Evolutionary conservation across 2,329 filamentous ascomycete species (phyloP).

Genomic region (Orbilia ellipsospora): DNA sequence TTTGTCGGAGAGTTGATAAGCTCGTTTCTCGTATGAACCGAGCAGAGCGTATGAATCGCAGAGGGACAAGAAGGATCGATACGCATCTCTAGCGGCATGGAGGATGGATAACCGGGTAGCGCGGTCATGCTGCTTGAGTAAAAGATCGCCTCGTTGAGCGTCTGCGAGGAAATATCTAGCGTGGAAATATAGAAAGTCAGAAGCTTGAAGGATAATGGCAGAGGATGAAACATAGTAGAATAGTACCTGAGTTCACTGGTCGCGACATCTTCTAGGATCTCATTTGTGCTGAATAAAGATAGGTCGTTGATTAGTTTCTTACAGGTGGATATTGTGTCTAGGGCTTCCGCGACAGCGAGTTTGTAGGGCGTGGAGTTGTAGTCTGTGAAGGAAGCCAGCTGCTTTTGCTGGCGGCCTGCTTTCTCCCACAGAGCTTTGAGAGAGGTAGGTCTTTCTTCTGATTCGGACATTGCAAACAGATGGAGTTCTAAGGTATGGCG

Average conservation of each 20-base stretch:
- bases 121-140: conserved; percentile 71
- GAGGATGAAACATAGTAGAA: background rate
- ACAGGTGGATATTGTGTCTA: conserved; percentile 79
- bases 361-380: conserved; percentile 46
- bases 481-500: too few relatives aligned
- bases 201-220: background rate
- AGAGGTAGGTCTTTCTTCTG: conserved; percentile 23
- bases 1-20: conserved; percentile 65
- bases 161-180: conserved; percentile 78
- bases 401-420: conserved; percentile 40
- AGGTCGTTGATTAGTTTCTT: conserved; percentile 75
- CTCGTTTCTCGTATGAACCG: conserved; percentile 73
- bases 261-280: conserved; percentile 84
- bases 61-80: conserved; percentile 80
- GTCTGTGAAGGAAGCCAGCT: conserved; percentile 32
- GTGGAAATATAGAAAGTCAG: conserved; percentile 54
- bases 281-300: conserved; percentile 90
- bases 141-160: conserved; percentile 82
- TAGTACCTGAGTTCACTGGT: conserved; percentile 82
- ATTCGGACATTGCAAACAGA: conserved; percentile 25
- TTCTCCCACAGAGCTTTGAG: conserved; percentile 53
- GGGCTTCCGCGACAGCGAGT: conserved; percentile 64
- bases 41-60: conserved; percentile 80
- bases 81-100: conserved; percentile 73
- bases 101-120: conserved; percentile 71